Evolutionary conservation across 78 protist genomes (phyloP), one percentile per base, ranked within the genome.

Genomic region (Corallochytrium limacisporum): DNA sequence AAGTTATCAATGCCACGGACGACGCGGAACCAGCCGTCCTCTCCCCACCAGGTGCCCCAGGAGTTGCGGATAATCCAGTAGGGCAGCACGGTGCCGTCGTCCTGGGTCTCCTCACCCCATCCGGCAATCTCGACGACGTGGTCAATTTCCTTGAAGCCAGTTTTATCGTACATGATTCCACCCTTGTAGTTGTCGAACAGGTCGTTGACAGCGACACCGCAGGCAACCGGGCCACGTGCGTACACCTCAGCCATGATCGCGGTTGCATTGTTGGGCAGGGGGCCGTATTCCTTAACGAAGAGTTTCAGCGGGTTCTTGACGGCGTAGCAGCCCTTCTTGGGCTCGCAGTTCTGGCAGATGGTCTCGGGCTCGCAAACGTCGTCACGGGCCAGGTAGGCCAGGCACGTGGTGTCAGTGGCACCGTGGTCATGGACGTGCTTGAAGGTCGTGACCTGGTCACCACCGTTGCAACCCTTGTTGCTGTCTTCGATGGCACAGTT

Each of bases 11-110:
- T 57, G n/a, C 84, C 84, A 33, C 47, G 78, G 4, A 68, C 75
- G 33, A 83, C 79, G 36, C 80, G 35, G 76, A 84, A 80, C 67
- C 49, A 83, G 6, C 93, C 93, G 48, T 20, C n/a, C 31, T 80
- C 85, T 22, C 87, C 93, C 65, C 79, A 88, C 26, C 63, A 62
- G 9, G 16, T 42, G 1, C 89, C 90, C 87, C 87, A 81, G 4
- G 78, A 70, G 73, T 86, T 87, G 42, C 78, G 37, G 44, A 87
- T 78, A 15, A 66, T 46, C 84, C 81, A 85, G 71, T 62, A 81
- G 31, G 15, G n/a, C 4, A 16, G 60, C n/a, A n/a, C n/a, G n/a
- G n/a, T n/a, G n/a, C n/a, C n/a, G n/a, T n/a, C n/a, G n/a, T n/a
- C n/a, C 20, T 44, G 68, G 26, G 69, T 48, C 33, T 61, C 66